Base-by-base conservation (phyloP, 1,139 yeast genomes). In the Kodamaea arcana region DNA sequence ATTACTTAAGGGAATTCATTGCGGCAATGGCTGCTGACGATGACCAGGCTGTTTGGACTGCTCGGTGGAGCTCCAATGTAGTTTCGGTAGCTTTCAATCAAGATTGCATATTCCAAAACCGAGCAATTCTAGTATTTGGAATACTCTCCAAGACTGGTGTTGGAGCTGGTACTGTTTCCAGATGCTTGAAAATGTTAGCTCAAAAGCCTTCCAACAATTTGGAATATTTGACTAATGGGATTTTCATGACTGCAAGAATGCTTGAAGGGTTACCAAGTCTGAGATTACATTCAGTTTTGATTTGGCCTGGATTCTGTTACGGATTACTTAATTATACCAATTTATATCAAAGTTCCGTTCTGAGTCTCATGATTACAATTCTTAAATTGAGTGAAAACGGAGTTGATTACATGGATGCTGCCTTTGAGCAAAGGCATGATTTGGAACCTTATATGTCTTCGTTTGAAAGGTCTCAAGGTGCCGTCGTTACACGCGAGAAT, bases 81-180 rank as follows among this genome's bases (percentile, higher is more conserved):
- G 65, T 82, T 47, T 80, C 78, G 44, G 74, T 83, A 15, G 84
- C 88, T 1, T 80, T 82, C 47, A 68, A 72, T 30, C 58, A 64
- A 11, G 69, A 71, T 22, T 78, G 90, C 0, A 72, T 80, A 17
- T 68, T 86, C 37, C 90, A 86, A 51, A 76, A 79, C 7, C 68
- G 95, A 36, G 87, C 94, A 0, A 64, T 84, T 37, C 65, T 86
- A 44, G 72, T 85, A 5, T 69, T 84, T 21, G 95, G 95, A 25
- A 78, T 83, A 30, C 56, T 86, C 29, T 73, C 87, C 0, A 78
- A 75, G 43, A 59, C 66, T 14, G 88, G 88, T 23, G 74, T 83
- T 13, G 74, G 75, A 33, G 86, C 80, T 49, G 65, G 71, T 4
- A 63, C 83, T 12, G 78, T 84, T 1, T 60, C 76, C 30, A 70